A percentile compares a stretch with the other conserved stretches of the same genome.
Evolutionary conservation across 768 basidiomycete genomes (phyloP).

Genomic region (Mycena chlorophos): DNA sequence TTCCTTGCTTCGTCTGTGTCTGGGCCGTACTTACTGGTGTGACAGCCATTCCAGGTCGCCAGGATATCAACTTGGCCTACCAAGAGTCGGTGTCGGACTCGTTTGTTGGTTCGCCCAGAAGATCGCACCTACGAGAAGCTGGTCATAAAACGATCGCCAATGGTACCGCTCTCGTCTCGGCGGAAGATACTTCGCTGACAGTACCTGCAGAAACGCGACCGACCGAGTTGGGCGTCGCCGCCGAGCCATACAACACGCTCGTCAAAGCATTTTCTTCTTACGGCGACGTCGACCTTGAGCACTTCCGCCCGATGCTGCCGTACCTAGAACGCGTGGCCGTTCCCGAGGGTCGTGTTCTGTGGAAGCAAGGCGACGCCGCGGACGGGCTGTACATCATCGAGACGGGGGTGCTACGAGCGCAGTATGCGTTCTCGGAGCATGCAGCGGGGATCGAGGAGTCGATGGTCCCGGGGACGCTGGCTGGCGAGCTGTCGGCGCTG

Average conservation of each 20-base stretch:
- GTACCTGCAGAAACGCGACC: conserved; percentile 30
- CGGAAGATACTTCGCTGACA: neutral
- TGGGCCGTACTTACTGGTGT: neutral
- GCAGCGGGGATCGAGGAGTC: conserved; percentile 74
- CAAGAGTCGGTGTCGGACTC: conserved; percentile 41
- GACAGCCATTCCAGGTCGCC: conserved; percentile 61
- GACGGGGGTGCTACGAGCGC: conserved; percentile 80
- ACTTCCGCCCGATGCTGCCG: conserved; percentile 61
- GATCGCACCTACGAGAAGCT: conserved; percentile 65
- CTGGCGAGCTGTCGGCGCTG: conserved; percentile 87
- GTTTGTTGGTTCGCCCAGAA: conserved; percentile 63
- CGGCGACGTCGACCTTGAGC: conserved; percentile 52
- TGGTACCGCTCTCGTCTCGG: conserved; percentile 37
- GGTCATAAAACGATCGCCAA: conserved; percentile 69
- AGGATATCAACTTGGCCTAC: conserved; percentile 49
- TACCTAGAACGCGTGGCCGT: conserved; percentile 71
- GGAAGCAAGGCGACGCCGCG: conserved; percentile 72
- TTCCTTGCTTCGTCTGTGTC: conserved; percentile 7
- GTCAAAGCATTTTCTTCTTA: conserved; percentile 79
- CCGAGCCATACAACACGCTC: conserved; percentile 75
- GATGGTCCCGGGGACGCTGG: conserved; percentile 91
- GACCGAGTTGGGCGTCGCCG: conserved; percentile 32
- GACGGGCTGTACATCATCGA: conserved; percentile 91
- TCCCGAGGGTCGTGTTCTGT: conserved; percentile 62
- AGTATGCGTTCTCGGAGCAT: conserved; percentile 75